Base-by-base conservation (phyloP, 2,329 filamentous ascomycete species). In the Ustulina deusta region DNA sequence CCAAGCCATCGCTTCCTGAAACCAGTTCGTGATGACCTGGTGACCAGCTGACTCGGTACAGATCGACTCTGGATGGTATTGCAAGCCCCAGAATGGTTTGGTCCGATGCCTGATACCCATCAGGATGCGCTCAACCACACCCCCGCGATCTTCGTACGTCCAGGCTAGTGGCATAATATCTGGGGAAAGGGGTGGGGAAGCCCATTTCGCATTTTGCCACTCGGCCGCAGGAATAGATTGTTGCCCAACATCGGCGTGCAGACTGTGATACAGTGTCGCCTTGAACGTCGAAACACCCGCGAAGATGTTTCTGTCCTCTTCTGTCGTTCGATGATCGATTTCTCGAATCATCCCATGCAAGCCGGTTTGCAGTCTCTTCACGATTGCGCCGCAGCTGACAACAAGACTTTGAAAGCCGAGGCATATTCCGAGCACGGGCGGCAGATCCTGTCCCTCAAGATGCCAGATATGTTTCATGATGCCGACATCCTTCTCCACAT, bases 41-140 rank as follows among this genome's bases (percentile, higher is more conserved):
- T 85, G 86, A 1, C 91, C 90, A 67, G 86, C 85, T 3, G 83
- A 80, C 44, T 93, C 91, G 3, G 94, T 97, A 78, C 93, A 97
- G 15, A 93, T 87, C 0, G 93, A 97, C 78, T 97, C 94, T 0
- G 94, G 94, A 75, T 97, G 94, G 74, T 96, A 97, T 76, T 97
- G 94, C 20, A 97, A 84, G 0, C 92, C 94, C 90, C 92, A 97
- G 70, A 95, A 92, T 0, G 94, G 94, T 71, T 89, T 90, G 0
- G 71, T 76, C 20, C 77, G 80, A 77, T 97, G 93, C 70, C 85
- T 87, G 17, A 90, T 88, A 0, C 87, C 92, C 93, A 97, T 97
- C n/a, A 96, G 79, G 3, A 94, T 85, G 48, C 85, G 81, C 74
- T 88, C 85, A 9, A 74, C 72, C 10, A 70, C 66, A 11, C 76